phyloP scores from a whole-genome alignment of 169 alveolate genomes.

The Perkinsus chesapeaki region DNA sequence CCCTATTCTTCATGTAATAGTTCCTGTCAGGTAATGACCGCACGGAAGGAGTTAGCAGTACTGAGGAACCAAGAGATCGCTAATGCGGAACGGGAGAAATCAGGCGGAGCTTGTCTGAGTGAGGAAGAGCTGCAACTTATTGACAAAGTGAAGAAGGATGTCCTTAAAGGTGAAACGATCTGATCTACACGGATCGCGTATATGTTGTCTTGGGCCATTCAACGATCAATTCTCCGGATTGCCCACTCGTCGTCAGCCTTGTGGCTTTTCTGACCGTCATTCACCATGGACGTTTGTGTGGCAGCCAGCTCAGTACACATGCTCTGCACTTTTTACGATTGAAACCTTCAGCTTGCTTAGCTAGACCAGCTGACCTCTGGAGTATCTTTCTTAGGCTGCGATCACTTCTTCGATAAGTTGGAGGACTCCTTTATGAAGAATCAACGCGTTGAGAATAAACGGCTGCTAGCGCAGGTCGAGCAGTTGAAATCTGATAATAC shows the following conservation, averaged over 20 bases:
- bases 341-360: neutral
- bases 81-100: neutral
- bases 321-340: neutral
- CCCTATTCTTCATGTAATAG: neutral
- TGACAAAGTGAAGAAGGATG: neutral
- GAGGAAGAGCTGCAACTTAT: neutral
- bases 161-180: neutral
- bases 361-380: neutral
- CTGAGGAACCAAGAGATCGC: neutral
- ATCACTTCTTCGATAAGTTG: neutral
- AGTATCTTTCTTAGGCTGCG: neutral
- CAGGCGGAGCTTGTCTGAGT: neutral
- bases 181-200: neutral
- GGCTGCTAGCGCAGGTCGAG: neutral
- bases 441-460: neutral
- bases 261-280: no score
- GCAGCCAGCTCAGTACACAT: neutral
- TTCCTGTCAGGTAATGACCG: neutral
- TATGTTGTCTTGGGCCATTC: neutral
- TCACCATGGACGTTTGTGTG: no score
- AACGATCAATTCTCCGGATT: neutral
- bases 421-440: neutral
- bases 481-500: neutral
- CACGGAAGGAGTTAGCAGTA: neutral
- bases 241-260: neutral